phyloP scores from a whole-genome alignment of 164 flowering plant species.

The Houttuynia cordata region DNA sequence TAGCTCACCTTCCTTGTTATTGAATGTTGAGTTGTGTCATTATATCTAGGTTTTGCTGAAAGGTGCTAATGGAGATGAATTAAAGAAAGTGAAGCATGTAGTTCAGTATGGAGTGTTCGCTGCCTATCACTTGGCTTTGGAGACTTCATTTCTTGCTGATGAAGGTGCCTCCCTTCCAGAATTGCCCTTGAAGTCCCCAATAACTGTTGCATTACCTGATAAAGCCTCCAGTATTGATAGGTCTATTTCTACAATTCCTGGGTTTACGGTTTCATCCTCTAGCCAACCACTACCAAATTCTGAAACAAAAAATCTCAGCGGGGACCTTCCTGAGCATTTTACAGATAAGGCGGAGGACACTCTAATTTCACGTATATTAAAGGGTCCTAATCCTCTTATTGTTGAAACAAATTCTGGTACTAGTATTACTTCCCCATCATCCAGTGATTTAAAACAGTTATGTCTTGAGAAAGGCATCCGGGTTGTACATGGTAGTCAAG shows the following conservation, averaged over 20 bases:
- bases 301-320: conserved; percentile 17
- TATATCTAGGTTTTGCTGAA: conserved; percentile 67
- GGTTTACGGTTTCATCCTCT: conserved; percentile 34
- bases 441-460: not conserved
- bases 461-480: conserved; percentile 1
- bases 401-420: conserved; percentile 10
- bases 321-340: conserved; percentile 10
- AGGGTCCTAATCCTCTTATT: conserved; percentile 15
- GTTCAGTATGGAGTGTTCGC: conserved; percentile 93
- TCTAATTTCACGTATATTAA: conserved; percentile 11
- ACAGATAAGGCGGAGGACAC: conserved; percentile 7
- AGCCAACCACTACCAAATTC: conserved; percentile 32
- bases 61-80: conserved; percentile 83
- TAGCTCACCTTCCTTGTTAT: not conserved
- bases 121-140: conserved; percentile 95
- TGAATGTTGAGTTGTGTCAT: not conserved
- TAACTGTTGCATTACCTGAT: conserved; percentile 78
- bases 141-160: conserved; percentile 98
- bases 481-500: conserved; percentile 6
- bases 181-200: conserved; percentile 61
- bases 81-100: conserved; percentile 94
- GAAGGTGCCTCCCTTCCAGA: conserved; percentile 96
- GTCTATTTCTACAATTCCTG: conserved; percentile 81
- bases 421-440: conserved; percentile 9
- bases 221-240: conserved; percentile 58